Evolutionary conservation across 1,284 basidiomycete species (phyloP).

Genomic region (Omphalotus olearius): DNA sequence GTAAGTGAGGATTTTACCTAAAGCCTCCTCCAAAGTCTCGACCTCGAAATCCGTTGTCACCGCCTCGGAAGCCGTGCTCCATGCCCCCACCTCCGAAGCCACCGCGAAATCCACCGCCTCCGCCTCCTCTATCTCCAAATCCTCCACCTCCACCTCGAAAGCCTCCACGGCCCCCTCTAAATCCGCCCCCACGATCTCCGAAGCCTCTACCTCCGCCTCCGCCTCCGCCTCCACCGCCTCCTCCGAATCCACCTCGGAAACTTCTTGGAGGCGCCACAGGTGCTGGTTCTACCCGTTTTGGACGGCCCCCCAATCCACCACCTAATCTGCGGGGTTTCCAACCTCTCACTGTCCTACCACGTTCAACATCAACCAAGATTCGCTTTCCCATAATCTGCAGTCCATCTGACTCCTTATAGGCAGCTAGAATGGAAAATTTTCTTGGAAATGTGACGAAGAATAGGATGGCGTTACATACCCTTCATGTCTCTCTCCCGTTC

Average conservation of each 20-base stretch:
- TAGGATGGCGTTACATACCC: constrained; percentile 48
- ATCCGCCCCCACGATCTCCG: constrained; percentile 34
- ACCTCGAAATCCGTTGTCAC: constrained; percentile 22
- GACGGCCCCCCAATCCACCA: constrained; percentile 91
- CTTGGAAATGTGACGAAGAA: constrained; percentile 14
- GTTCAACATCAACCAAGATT: constrained; percentile 96
- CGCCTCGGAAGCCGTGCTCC: constrained; percentile 22
- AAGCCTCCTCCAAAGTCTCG: constrained; percentile 35
- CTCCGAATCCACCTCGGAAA: constrained; percentile 29
- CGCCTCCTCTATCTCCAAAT: constrained; percentile 25
- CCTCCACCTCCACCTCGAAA: constrained; percentile 27
- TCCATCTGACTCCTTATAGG: constrained; percentile 99
- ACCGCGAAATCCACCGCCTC: constrained; percentile 28
- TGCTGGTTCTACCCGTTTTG: constrained; percentile 74
- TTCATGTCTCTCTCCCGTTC: constrained; percentile 99
- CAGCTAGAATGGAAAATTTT: constrained; percentile 52
- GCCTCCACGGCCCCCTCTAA: constrained; percentile 22
- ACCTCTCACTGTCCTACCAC: constrained; percentile 94
- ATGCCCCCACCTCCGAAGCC: constrained; percentile 24
- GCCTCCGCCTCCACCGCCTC: constrained; percentile 35
- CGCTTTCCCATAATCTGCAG: constrained; percentile 93
- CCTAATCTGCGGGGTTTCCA: constrained; percentile 97
- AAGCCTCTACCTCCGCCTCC: constrained; percentile 36
- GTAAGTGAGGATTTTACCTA: constrained; percentile 36
- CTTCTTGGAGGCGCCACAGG: constrained; percentile 26